Conservation (phyloP, 345 rosid species). For the Durio zibethinus region DNA sequence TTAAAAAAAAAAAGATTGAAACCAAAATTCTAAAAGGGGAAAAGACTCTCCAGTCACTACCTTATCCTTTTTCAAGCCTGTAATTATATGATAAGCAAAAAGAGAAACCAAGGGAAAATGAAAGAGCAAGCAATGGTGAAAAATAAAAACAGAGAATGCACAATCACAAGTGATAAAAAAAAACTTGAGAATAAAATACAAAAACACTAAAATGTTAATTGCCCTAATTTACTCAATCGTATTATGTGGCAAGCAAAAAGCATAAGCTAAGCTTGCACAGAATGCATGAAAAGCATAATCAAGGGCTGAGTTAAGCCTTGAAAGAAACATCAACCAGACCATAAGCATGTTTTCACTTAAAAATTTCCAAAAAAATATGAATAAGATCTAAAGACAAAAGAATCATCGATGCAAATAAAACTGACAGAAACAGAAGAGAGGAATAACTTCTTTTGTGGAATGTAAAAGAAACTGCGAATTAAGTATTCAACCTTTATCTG, state of each 20-base stretch:
- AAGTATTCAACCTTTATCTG: neutral
- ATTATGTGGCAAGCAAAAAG: neutral
- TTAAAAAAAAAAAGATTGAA: neutral
- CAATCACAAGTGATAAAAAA: no score
- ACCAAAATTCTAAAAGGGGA: neutral
- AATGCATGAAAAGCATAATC: neutral
- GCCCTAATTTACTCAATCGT: no score
- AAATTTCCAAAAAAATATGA: neutral
- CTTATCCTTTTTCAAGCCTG: no score
- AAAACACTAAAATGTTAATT: no score
- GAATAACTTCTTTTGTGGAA: neutral
- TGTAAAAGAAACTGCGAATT: neutral
- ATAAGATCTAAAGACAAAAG: neutral
- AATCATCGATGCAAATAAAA: neutral
- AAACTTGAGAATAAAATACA: no score
- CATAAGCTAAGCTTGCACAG: neutral
- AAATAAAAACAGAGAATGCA: no score
- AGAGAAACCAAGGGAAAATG: no score
- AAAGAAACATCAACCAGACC: neutral
- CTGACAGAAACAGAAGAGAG: neutral
- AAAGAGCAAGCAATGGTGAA: no score
- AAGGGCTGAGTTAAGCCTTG: neutral
- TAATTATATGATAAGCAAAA: no score
- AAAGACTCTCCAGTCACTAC: no score
- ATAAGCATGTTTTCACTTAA: neutral